These are phyloP conservation scores for Rehmannia glutinosa DNA, from an alignment of 257 asterid species.

Conservation along the genomic window DNA sequence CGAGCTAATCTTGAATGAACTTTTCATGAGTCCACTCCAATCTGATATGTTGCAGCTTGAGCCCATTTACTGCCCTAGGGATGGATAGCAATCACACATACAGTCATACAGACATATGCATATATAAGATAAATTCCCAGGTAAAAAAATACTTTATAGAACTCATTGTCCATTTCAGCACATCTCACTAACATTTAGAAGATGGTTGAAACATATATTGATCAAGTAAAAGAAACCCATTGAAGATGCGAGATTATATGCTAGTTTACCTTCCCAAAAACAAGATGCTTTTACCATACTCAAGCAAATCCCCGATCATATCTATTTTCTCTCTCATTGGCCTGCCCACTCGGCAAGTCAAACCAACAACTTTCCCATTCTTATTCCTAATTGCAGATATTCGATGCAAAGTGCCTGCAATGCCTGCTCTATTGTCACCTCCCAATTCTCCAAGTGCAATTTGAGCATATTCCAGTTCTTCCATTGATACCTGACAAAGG, in stretches of 20 bases:
- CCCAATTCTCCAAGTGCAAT: conserved; percentile 67
- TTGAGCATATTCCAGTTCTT: conserved; percentile 62
- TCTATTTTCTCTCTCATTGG: conserved; percentile 47
- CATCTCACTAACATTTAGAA: too few species aligned
- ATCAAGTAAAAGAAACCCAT: too few species aligned
- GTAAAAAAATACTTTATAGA: too few species aligned
- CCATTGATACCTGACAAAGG: conserved; percentile 46
- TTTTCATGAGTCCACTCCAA: too few species aligned
- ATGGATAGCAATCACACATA: too few species aligned
- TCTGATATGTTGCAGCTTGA: too few species aligned
- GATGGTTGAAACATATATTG: too few species aligned
- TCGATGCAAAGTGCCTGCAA: conserved; percentile 75
- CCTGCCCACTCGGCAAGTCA: conserved; percentile 82
- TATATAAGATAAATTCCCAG: too few species aligned
- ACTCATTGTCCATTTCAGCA: too few species aligned
- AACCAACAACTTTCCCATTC: conserved; percentile 55
- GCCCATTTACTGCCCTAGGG: too few species aligned
- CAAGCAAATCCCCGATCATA: conserved; percentile 70
- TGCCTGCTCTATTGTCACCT: conserved; percentile 73
- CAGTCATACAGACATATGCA: too few species aligned
- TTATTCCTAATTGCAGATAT: conserved; percentile 72
- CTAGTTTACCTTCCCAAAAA: conserved; percentile 70
- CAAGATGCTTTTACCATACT: conserved; percentile 80
- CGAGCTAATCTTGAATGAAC: too few species aligned
- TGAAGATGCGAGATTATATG: conserved; percentile 8